Base-by-base conservation (phyloP, 768 basidiomycete genomes). In the Hericium rajendrae region DNA sequence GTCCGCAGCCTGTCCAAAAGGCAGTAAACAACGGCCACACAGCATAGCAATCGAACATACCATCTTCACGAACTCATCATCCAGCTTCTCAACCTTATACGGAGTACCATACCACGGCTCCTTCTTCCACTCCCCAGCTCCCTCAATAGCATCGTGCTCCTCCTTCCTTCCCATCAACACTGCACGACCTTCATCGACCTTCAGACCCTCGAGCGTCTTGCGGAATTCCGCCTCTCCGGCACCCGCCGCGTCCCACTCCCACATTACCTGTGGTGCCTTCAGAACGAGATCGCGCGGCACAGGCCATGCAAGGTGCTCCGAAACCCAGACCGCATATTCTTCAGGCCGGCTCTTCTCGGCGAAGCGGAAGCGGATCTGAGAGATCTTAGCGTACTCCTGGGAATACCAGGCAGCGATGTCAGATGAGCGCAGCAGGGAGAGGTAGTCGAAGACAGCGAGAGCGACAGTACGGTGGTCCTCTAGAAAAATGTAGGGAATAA, bases 41-140 rank as follows among this genome's bases (percentile, higher is more conserved):
- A 26, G 10, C 13, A 38, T 38, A 54, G 48, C 38, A 39, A 20
- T 15, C 32, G 48, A 55, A 10, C 69, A 55, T 58, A 81, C 82
- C 76, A 79, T 68, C 64, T 74, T 68, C 39, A 88, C 60, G 64
- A 94, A 85, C 24, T 79, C 74, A 32, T 78, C 71, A 53, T 85
- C 81, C 67, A 88, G 81, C 53, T 74, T 76, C 62, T 89, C 80
- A n/a, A 94, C 82, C 38, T 75, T 75, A 70, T 94, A 97, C 60
- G 82, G 78, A 2, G 97, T 97, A 4, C 88, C 91, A 70, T 99
- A 99, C 83, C 92, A 93, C 46, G 86, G 85, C 71, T 98, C 97
- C 48, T 78, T 82, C 61, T 79, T 66, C 91, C 91, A 93, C 13
- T 65, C 57, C 10, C 70, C 63, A 39, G 72, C 69, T 13, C 74